phyloP scores from a whole-genome alignment of 495 filamentous ascomycete genomes.

The Podospora fimiseda region DNA sequence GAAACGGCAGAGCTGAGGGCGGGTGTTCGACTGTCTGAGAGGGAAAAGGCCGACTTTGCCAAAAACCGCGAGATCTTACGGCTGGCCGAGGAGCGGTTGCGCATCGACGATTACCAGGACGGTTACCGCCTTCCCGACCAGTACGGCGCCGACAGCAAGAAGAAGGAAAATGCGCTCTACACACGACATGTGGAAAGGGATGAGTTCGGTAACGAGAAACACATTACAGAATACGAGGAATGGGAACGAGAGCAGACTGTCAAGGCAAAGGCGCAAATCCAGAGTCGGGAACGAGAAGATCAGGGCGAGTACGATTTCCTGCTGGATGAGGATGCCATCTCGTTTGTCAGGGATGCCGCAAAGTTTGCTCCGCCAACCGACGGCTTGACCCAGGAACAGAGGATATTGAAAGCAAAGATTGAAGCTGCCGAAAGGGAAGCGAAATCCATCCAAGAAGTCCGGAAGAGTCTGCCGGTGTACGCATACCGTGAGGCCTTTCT shows the following conservation, averaged over 20 bases:
- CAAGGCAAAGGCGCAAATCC: slow-evolving; percentile 85
- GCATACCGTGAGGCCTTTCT: slow-evolving; percentile 68
- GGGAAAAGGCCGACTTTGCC: slow-evolving; percentile 85
- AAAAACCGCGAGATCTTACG: slow-evolving; percentile 81
- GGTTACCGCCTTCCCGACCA: slow-evolving; percentile 93
- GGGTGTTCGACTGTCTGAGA: slow-evolving; percentile 65
- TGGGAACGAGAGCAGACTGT: slow-evolving; percentile 90
- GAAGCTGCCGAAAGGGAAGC: slow-evolving; percentile 83
- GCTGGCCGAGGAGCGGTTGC: slow-evolving; percentile 79
- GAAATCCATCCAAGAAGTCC: slow-evolving; percentile 78
- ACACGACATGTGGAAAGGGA: slow-evolving; percentile 86
- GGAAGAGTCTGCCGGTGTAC: slow-evolving; percentile 88
- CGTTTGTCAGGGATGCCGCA: slow-evolving; percentile 74
- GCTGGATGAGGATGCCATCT: slow-evolving; percentile 83
- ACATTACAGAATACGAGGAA: slow-evolving; percentile 90
- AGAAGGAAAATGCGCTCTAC: slow-evolving; percentile 86
- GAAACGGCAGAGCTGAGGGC: slow-evolving; percentile 76
- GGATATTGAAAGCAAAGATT: slow-evolving; percentile 68
- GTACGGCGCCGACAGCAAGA: slow-evolving; percentile 84
- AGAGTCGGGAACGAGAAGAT: slow-evolving; percentile 64
- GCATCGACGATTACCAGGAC: slow-evolving; percentile 87
- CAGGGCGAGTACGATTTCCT: slow-evolving; percentile 91
- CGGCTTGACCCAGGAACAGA: slow-evolving; percentile 69
- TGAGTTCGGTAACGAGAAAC: slow-evolving; percentile 80
- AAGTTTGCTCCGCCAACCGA: slow-evolving; percentile 46